phyloP scores from a whole-genome alignment of 192 early-diverging fungal genomes.

The Martensiomyces pterosporus region DNA sequence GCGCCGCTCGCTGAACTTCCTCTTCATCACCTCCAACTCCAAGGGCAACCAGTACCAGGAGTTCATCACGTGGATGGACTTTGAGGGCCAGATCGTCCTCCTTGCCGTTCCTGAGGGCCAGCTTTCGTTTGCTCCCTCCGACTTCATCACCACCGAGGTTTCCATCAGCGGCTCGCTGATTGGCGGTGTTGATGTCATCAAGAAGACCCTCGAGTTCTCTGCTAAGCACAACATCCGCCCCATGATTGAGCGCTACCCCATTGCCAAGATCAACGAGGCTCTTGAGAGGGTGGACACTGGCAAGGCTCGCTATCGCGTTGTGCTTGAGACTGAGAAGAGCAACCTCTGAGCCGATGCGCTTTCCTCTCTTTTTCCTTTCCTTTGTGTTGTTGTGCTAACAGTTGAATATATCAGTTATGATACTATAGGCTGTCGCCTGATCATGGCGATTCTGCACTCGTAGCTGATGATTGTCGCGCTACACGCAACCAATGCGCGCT shows the following conservation, averaged over 20 bases:
- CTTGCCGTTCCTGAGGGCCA: conserved; percentile 61
- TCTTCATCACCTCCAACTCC: conserved; percentile 36
- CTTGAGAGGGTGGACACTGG: conserved; percentile 57
- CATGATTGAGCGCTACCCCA: conserved; percentile 60
- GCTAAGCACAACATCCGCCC: conserved; percentile 59
- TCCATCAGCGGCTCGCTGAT: conserved; percentile 64
- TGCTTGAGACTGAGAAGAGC: conserved; percentile 52
- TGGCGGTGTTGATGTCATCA: conserved; percentile 54
- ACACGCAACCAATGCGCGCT: no score
- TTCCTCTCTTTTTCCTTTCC: no score
- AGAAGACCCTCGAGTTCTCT: conserved; percentile 67
- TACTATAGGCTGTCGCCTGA: no score
- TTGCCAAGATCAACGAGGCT: conserved; percentile 61
- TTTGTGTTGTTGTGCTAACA: no score
- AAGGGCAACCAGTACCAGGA: conserved; percentile 46
- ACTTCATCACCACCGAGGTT: conserved; percentile 51
- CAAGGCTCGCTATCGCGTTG: conserved; percentile 66
- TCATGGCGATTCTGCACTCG: no score
- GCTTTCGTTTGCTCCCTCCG: conserved; percentile 40
- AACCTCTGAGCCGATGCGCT: conserved; percentile 9
- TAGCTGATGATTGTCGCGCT: no score
- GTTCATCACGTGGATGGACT: conserved; percentile 50
- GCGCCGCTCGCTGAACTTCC: conserved; percentile 22
- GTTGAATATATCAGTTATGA: no score
- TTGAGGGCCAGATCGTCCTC: conserved; percentile 59